Percentiles rank a stretch among this genome's conserved stretches.
Evolutionary conservation across 192 early-diverging fungal genomes (phyloP).

Genomic region (Geranomyces variabilis): DNA sequence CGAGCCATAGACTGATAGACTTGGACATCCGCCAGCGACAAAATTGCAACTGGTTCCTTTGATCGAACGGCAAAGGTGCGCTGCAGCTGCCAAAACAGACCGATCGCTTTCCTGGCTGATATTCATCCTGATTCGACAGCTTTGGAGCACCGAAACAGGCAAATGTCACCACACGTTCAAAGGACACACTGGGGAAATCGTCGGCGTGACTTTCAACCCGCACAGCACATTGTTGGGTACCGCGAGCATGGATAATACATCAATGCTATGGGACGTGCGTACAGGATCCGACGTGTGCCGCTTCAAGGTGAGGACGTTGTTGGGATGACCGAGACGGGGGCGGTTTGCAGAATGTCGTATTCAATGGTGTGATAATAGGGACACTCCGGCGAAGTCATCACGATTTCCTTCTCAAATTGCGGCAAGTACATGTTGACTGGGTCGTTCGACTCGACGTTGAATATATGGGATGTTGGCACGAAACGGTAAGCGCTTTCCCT

Average conservation of each 20-base stretch:
- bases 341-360: neutral
- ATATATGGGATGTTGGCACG: conserved; percentile 52
- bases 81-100: neutral
- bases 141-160: conserved; percentile 50
- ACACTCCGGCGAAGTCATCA: conserved; percentile 55
- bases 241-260: conserved; percentile 53
- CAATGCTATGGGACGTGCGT: conserved; percentile 57
- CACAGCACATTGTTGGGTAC: conserved; percentile 44
- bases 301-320: conserved; percentile 37
- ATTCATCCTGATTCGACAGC: conserved; percentile 11
- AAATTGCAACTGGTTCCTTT: conserved; percentile 56
- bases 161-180: conserved; percentile 52
- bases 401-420: conserved; percentile 31
- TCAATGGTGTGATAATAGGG: conserved; percentile 30
- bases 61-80: conserved; percentile 55
- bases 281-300: conserved; percentile 44
- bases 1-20: too few species aligned
- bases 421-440: conserved; percentile 51
- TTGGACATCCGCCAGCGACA: conserved; percentile 39
- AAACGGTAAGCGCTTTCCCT: conserved; percentile 1
- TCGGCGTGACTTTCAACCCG: conserved; percentile 46
- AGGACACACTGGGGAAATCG: conserved; percentile 54
- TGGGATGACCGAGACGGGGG: neutral
- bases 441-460: conserved; percentile 55
- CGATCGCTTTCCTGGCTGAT: neutral